Conservation (phyloP, 176 grass and related monocot genomes). For the Avena sativa region DNA sequence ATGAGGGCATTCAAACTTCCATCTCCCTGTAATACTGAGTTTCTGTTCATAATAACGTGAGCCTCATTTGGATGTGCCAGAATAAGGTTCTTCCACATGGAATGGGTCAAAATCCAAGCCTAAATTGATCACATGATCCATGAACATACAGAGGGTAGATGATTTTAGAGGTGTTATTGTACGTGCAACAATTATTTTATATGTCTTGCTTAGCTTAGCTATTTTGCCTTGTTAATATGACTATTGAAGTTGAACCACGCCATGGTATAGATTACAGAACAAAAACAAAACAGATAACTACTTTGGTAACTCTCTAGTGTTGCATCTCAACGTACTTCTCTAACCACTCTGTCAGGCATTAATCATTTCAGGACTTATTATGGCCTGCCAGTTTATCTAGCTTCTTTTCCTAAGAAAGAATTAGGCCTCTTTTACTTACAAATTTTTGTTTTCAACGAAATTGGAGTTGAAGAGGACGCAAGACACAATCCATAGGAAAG, state of each 20-base stretch:
- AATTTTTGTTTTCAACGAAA: background rate
- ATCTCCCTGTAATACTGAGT: background rate
- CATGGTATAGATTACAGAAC: background rate
- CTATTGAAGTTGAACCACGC: constrained; percentile 2
- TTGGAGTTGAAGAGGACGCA: background rate
- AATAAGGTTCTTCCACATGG: too few species aligned
- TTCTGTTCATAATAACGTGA: background rate
- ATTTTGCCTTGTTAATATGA: constrained; percentile 23
- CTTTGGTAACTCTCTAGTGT: constrained; percentile 36
- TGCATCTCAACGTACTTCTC: constrained; percentile 19
- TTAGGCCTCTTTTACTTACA: background rate
- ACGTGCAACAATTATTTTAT: constrained; percentile 9
- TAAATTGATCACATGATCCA: constrained; percentile 4
- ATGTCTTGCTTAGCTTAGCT: constrained; percentile 5
- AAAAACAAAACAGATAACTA: constrained; percentile 33
- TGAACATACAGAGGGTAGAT: background rate
- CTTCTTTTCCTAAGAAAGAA: background rate
- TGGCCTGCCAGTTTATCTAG: constrained; percentile 1
- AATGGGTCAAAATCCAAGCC: constrained; percentile 7
- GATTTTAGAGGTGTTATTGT: constrained; percentile 15
- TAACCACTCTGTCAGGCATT: background rate
- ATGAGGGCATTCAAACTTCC: constrained; percentile 22
- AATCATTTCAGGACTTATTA: background rate
- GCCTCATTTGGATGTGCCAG: background rate
- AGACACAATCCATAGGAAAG: background rate